These are phyloP conservation scores for Aureobasidium leucospermi DNA, from an alignment of 2,329 filamentous ascomycete genomes.

Conservation along the genomic window DNA sequence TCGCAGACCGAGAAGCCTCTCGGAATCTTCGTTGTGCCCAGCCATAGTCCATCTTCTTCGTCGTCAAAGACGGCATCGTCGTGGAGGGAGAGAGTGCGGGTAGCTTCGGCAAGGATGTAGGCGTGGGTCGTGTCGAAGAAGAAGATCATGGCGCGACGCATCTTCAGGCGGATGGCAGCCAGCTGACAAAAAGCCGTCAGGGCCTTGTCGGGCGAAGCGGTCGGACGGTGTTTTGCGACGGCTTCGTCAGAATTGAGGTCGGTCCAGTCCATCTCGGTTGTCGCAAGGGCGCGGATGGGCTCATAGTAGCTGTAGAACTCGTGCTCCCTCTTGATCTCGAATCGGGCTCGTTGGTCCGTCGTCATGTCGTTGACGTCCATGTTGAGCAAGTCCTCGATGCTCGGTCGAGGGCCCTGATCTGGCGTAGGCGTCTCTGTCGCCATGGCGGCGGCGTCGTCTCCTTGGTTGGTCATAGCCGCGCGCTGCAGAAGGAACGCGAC, in stretches of 20 bases:
- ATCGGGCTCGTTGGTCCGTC: not conserved
- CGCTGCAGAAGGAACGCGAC: no score
- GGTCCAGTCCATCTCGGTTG: slow-evolving; percentile 10
- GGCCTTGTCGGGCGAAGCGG: slow-evolving; percentile 24
- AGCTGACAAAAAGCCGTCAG: slow-evolving; percentile 31
- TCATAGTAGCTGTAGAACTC: slow-evolving; percentile 20
- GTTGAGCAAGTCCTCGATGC: not conserved
- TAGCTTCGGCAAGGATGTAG: slow-evolving; percentile 45
- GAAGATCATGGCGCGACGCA: slow-evolving; percentile 32
- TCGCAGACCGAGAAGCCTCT: slow-evolving; percentile 30
- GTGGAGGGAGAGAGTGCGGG: slow-evolving; percentile 33
- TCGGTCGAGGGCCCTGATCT: no score
- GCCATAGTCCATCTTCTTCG: slow-evolving; percentile 29
- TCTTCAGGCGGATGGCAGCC: slow-evolving; percentile 30
- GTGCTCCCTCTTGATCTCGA: slow-evolving; percentile 16
- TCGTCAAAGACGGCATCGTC: slow-evolving; percentile 30
- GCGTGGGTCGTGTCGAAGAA: slow-evolving; percentile 43
- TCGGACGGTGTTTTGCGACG: not conserved
- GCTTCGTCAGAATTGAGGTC: slow-evolving; percentile 15
- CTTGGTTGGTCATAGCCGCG: no score
- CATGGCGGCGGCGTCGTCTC: no score
- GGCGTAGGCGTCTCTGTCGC: no score
- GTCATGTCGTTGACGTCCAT: slow-evolving; percentile 7
- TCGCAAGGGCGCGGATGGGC: slow-evolving; percentile 18
- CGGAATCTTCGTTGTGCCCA: slow-evolving; percentile 26